These are phyloP conservation scores for Sclerotinia subarctica DNA, from an alignment of 2,329 filamentous ascomycete species.

Conservation along the genomic window DNA sequence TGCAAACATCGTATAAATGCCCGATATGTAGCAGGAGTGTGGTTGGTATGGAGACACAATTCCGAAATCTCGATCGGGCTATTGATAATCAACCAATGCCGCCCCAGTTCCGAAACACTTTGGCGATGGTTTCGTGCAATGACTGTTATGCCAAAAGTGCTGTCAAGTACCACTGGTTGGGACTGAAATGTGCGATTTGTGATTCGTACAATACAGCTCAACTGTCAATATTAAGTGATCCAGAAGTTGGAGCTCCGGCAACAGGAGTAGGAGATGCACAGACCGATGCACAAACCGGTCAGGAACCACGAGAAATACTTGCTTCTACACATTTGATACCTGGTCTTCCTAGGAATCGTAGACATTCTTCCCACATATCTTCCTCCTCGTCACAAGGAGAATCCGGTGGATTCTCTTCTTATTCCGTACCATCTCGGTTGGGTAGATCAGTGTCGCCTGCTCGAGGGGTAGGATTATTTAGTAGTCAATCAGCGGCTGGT, in stretches of 20 bases:
- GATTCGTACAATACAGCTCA: constrained; percentile 68
- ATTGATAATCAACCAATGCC: constrained; percentile 94
- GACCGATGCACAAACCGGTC: constrained; percentile 24
- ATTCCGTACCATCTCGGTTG: constrained; percentile 32
- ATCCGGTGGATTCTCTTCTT: constrained; percentile 31
- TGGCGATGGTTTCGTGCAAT: constrained; percentile 85
- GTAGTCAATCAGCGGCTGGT: constrained; percentile 37
- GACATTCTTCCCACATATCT: constrained; percentile 36
- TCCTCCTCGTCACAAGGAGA: constrained; percentile 20
- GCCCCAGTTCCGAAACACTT: constrained; percentile 71
- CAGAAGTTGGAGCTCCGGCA: constrained; percentile 27
- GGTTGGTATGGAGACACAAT: constrained; percentile 96
- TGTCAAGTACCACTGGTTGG: constrained; percentile 90
- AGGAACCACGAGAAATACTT: constrained; percentile 24
- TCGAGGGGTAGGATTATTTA: constrained; percentile 36
- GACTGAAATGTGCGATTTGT: constrained; percentile 79
- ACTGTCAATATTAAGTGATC: constrained; percentile 55
- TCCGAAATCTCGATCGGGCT: constrained; percentile 83
- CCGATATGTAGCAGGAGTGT: constrained; percentile 95
- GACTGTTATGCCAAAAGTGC: constrained; percentile 88
- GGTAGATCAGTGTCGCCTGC: constrained; percentile 38
- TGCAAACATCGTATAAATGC: constrained; percentile 89
- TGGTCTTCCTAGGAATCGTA: constrained; percentile 29
- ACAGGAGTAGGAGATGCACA: constrained; percentile 31
- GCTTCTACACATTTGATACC: constrained; percentile 20